Base-by-base conservation (phyloP, 2,329 filamentous ascomycete species). In the Cladosporium halotolerans region DNA sequence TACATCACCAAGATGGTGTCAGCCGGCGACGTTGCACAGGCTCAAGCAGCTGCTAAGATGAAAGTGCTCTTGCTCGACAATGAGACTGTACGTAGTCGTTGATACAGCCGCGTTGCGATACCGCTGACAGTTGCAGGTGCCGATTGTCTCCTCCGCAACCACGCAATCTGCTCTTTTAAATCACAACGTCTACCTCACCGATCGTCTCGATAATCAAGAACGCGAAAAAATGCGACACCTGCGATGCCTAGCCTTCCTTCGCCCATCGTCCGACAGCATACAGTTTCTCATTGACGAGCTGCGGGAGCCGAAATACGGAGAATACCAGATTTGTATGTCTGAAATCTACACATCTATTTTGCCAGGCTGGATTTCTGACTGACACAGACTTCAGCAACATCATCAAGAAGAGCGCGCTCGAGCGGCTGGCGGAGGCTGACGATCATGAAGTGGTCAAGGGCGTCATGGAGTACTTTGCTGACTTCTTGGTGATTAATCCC, bases 211-310 rank as follows among this genome's bases (percentile, higher is more conserved):
- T 68, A 97, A 96, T 63, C 76, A 81, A 55, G 84, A 84, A 58
- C 83, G 93, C 45, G 95, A 99, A 74, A 96, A 95, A 78, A 97
- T 99, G 93, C 86, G 93, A 57, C 93, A 99, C 75, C 79, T 99
- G 49, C 84, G 90, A 49, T 99, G 93, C 70, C 75, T 97, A 28
- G 96, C 90, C 68, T 92, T 99, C 62, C 81, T 99, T 45, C 85
- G 95, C 39, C 93, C 93, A 7, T 96, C 92, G 0, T 81, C 92
- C 10, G 89, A 95, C 62, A 95, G 92, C 4, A 90, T 97, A 66
- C 91, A 99, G 67, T 82, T 88, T 58, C 80, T 99, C 50, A 92
- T 99, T 62, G 93, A 99, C 66, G 93, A 99, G 74, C 79, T 99
- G 53, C 82, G 93, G 56, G 92, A 97, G 46, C 95, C 93, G 4